Evolutionary conservation across 1,139 yeast genomes (phyloP), one percentile per base, ranked within the genome.

Genomic region (Magnusiomyces magnusii): DNA sequence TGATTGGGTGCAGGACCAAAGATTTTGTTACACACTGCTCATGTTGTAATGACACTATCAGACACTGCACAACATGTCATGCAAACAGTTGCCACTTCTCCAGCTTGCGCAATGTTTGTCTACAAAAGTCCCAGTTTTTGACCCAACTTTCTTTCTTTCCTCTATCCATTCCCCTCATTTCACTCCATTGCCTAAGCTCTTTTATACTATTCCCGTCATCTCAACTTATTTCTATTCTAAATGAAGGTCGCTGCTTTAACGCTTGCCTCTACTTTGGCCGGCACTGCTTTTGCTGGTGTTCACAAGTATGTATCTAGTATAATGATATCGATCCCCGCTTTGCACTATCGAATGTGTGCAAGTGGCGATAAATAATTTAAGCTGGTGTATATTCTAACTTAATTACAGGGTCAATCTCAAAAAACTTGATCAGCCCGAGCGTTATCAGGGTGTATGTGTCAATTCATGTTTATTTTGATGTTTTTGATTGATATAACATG

Each of bases 181-280:
- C 21, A 7, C 21, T 19, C 28, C 17, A 3, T 47, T 23, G 17
- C 5, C n/a, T n/a, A n/a, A n/a, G n/a, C 25, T 51, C 21, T 47
- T 47, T 47, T 27, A 10, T 24, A 24, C 34, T 15, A 24, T 19
- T 10, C 21, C 15, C 9, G 28, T 34, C 17, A 7, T 31, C 13
- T 31, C 36, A 31, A 39, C 44, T 39, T 17, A 3, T 39, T 23
- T 23, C 25, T 10, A 44, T 31, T 31, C 17, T 17, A 5, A 3
- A 67, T 67, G 69, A 65, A 66, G 65, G 59, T 65, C 55, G 57
- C 62, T 19, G 42, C 61, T n/a, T 58, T 65, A 50, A 64, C 88
- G 44, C 73, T 86, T 61, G 87, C 87, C 57, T 70, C 83, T 56
- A 72, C 84, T 53, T 69, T 81, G 60, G 68, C 74, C 28, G 68